These are phyloP conservation scores for Trypethelium eluteriae DNA, from an alignment of 495 filamentous ascomycete genomes.

Conservation along the genomic window DNA sequence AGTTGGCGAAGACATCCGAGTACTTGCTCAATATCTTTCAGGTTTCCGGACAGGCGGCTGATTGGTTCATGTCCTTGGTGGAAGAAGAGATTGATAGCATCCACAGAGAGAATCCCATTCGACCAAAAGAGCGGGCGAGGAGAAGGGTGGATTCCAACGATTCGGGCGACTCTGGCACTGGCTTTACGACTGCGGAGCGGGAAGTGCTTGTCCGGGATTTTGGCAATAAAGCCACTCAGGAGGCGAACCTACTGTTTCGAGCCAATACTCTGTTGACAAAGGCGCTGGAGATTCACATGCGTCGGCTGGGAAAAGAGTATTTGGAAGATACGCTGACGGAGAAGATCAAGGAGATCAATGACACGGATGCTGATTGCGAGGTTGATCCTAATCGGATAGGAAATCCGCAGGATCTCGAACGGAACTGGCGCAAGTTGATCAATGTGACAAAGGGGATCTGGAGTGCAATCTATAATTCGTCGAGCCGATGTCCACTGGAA, in stretches of 20 bases:
- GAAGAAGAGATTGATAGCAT: slow-evolving; percentile 96
- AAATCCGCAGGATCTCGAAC: slow-evolving; percentile 62
- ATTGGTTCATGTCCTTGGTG: slow-evolving; percentile 88
- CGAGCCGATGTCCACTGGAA: slow-evolving; percentile 70
- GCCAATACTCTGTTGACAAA: slow-evolving; percentile 94
- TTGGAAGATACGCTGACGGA: slow-evolving; percentile 81
- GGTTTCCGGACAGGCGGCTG: slow-evolving; percentile 76
- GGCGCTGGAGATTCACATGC: slow-evolving; percentile 90
- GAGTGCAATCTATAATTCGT: slow-evolving; percentile 69
- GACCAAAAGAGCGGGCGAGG: slow-evolving; percentile 51
- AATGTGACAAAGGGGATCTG: slow-evolving; percentile 72
- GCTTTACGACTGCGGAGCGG: slow-evolving; percentile 41
- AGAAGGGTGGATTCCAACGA: slow-evolving; percentile 72
- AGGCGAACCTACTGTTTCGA: slow-evolving; percentile 91
- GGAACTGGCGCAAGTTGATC: slow-evolving; percentile 78
- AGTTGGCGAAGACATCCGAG: slow-evolving; percentile 73
- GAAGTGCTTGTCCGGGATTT: slow-evolving; percentile 59
- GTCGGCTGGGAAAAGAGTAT: slow-evolving; percentile 86
- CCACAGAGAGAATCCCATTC: slow-evolving; percentile 63
- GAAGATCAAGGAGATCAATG: slow-evolving; percentile 77
- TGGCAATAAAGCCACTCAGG: slow-evolving; percentile 51
- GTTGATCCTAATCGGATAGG: slow-evolving; percentile 77
- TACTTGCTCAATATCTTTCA: slow-evolving; percentile 91
- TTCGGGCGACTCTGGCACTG: slow-evolving; percentile 51
- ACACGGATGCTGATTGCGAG: slow-evolving; percentile 84